Evolutionary conservation across 495 filamentous ascomycete species (phyloP).

Genomic region (Staphylotrichum longicolle): DNA sequence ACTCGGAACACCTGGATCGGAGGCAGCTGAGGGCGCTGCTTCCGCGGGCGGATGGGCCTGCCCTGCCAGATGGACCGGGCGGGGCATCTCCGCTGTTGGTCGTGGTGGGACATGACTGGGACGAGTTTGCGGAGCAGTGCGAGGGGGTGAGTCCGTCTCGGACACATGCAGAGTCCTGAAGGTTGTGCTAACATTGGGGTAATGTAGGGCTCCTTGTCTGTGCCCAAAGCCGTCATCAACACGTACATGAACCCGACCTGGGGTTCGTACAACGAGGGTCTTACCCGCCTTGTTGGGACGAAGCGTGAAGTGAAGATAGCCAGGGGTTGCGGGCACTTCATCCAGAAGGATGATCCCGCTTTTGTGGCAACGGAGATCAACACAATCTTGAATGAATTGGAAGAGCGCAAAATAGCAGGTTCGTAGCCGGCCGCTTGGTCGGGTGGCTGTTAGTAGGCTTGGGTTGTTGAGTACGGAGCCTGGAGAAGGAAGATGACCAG

Average conservation of each 20-base stretch:
- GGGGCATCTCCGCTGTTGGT: constrained; percentile 46
- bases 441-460: background rate
- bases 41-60: constrained; percentile 49
- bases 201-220: constrained; percentile 31
- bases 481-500: background rate
- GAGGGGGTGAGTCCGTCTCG: constrained; percentile 31
- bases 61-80: constrained; percentile 39
- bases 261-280: constrained; percentile 56
- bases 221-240: constrained; percentile 46
- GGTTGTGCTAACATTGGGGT: too few relatives aligned
- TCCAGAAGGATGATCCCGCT: constrained; percentile 59
- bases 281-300: constrained; percentile 46
- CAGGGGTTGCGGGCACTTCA: constrained; percentile 57
- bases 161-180: too few relatives aligned
- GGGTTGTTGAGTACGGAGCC: background rate
- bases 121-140: constrained; percentile 54
- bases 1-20: constrained; percentile 55
- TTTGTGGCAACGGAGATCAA: constrained; percentile 53
- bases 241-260: constrained; percentile 55
- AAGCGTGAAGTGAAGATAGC: constrained; percentile 52
- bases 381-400: constrained; percentile 34
- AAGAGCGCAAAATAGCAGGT: background rate
- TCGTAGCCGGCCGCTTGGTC: background rate
- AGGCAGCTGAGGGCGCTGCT: constrained; percentile 49
- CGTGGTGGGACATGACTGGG: constrained; percentile 62